Conservation (phyloP, 2,329 filamentous ascomycete genomes). For the Pseudogymnoascus sp. region DNA sequence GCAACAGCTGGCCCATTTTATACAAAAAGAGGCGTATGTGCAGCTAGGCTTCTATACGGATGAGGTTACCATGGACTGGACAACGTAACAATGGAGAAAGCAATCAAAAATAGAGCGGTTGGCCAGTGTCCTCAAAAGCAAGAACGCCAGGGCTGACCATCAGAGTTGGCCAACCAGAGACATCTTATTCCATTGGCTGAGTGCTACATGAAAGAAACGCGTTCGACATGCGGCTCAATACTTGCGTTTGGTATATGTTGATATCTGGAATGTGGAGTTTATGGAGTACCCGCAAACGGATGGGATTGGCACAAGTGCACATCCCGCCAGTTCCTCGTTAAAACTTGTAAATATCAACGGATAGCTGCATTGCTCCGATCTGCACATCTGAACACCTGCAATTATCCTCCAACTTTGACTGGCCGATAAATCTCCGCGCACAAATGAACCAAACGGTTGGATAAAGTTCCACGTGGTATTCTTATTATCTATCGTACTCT, state of each 20-base stretch:
- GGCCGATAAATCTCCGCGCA: neutral
- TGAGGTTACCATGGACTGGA: neutral
- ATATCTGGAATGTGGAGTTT: neutral
- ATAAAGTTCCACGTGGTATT: slow-evolving; percentile 4
- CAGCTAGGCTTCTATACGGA: neutral
- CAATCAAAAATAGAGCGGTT: neutral
- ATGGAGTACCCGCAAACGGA: slow-evolving; percentile 4
- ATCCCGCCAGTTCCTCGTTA: neutral
- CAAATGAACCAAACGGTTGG: slow-evolving; percentile 3
- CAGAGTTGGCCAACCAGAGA: neutral
- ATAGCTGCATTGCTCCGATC: neutral
- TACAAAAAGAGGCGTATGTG: neutral
- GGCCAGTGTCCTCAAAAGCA: neutral
- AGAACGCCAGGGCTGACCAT: neutral
- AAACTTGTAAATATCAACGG: slow-evolving; percentile 1
- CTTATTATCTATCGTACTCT: slow-evolving; percentile 9
- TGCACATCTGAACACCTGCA: neutral
- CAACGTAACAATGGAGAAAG: neutral
- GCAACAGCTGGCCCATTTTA: neutral
- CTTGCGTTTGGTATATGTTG: slow-evolving; percentile 1
- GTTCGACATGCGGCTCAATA: neutral
- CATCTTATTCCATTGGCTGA: neutral
- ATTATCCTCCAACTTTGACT: neutral
- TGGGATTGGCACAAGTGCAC: neutral
- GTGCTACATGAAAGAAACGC: neutral